Percentiles rank a stretch among this genome's conserved stretches.
phyloP scores from a whole-genome alignment of 305 asterid species.

The Andrographis paniculata region DNA sequence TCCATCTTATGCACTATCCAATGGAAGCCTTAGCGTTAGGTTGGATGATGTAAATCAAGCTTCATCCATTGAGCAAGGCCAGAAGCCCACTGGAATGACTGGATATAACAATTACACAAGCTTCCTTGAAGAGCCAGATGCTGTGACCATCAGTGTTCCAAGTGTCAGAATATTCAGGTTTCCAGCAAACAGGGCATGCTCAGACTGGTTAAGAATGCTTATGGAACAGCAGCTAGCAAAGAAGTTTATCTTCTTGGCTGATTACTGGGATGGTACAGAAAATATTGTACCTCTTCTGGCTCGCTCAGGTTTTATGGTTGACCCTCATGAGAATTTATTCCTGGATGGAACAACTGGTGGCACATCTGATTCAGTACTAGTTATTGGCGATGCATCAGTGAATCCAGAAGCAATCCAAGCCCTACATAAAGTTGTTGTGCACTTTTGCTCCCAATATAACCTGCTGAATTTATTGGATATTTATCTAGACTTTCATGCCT shows the following conservation, averaged over 20 bases:
- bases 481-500: constrained; percentile 79
- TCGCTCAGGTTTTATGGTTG: constrained; percentile 63
- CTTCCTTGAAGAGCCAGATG: constrained; percentile 72
- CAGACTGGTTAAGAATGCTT: constrained; percentile 66
- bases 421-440: constrained; percentile 74
- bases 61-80: constrained; percentile 41
- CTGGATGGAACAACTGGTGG: constrained; percentile 37
- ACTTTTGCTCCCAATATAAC: constrained; percentile 70
- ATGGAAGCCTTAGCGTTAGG: constrained; percentile 66
- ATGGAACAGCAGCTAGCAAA: constrained; percentile 88
- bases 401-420: constrained; percentile 55
- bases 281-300: constrained; percentile 77
- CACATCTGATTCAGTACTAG: constrained; percentile 45
- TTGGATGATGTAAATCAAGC: constrained; percentile 48
- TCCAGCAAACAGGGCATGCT: constrained; percentile 42
- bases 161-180: constrained; percentile 58
- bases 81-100: constrained; percentile 35
- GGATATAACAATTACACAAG: constrained; percentile 44
- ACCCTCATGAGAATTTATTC: constrained; percentile 29
- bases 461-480: constrained; percentile 81
- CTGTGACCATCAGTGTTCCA: constrained; percentile 63
- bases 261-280: constrained; percentile 68
- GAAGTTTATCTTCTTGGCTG: constrained; percentile 57
- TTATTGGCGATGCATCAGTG: constrained; percentile 40
- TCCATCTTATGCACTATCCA: constrained; percentile 67